Base-by-base conservation (phyloP, 805 yeast genomes). In the Tetrapisispora pingtungensis region DNA sequence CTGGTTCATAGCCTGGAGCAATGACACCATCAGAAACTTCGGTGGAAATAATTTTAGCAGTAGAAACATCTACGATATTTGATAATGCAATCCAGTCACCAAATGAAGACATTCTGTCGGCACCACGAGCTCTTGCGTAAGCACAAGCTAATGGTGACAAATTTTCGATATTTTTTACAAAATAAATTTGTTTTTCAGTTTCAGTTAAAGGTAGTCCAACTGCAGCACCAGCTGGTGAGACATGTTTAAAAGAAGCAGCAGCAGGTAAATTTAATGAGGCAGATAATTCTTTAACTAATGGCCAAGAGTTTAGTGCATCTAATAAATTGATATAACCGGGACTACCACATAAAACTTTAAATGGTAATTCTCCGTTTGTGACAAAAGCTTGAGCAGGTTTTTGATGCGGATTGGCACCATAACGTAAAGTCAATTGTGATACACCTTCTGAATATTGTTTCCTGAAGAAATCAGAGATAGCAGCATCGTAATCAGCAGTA, bases 331-430 rank as follows among this genome's bases (percentile, higher is more conserved):
- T 89, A 74, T 93, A 93, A 56, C 98, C 97, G 53, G 98, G 98
- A 46, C 96, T 82, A 48, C 98, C 98, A 55, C 80, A 72, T 57
- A 93, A 73, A 24, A 90, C 97, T 71, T 84, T 84, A 75, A 93
- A 90, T 41, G 98, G 98, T 54, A 93, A 76, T 55, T 80, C 80
- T 53, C 82, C 84, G 54, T 80, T 77, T 46, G 81, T 66, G 46
- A 93, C 95, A 62, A 69, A 93, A 43, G 97, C 96, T 74, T 93
- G 98, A 27, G 98, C 97, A 41, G 98, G 98, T 70, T 87, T 93
- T 74, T 93, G 98, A 69, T 93, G 97, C 48, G 98, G 98, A 74
- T 93, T 93, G 47, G 96, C 96, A 66, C 98, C 98, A 68, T 93
- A 93, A 73, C 98, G 82, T 59, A 93, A 77, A 26, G 97, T 90